A percentile compares a stretch with the other conserved stretches of the same genome.
phyloP scores from a whole-genome alignment of 2,329 filamentous ascomycete species.

The Hypoxylon sp. region DNA sequence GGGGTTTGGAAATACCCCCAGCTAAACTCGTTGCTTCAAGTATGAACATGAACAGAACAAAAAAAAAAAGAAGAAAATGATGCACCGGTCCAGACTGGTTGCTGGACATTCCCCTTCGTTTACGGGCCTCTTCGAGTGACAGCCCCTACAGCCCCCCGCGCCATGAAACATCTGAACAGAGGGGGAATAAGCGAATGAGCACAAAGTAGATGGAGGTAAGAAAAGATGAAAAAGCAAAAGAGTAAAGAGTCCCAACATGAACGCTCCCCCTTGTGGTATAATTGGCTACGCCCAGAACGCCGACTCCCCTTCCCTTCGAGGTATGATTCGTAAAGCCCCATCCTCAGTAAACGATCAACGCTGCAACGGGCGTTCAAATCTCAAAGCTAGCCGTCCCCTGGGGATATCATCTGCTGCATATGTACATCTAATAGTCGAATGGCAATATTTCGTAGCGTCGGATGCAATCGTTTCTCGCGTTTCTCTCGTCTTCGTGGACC shows the following conservation, averaged over 20 bases:
- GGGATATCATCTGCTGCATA: conserved; percentile 39
- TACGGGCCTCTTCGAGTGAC: conserved; percentile 1
- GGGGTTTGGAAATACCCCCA: neutral
- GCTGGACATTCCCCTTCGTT: conserved; percentile 3
- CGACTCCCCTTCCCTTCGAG: conserved; percentile 20
- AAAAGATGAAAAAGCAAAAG: conserved; percentile 21
- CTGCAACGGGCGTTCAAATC: conserved; percentile 26
- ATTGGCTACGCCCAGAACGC: conserved; percentile 35
- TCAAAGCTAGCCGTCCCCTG: conserved; percentile 28
- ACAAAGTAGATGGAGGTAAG: conserved; percentile 13
- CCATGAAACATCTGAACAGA: conserved; percentile 3
- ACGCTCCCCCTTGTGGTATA: conserved; percentile 38
- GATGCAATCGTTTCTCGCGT: conserved; percentile 30
- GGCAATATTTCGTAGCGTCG: conserved; percentile 31
- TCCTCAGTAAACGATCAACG: conserved; percentile 27
- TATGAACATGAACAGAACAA: conserved; percentile 29
- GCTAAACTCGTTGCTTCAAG: neutral
- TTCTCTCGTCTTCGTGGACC: conserved; percentile 19
- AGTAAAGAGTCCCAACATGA: conserved; percentile 21
- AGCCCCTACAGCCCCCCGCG: conserved; percentile 6
- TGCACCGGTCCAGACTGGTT: conserved; percentile 8
- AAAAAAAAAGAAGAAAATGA: too few relatives aligned
- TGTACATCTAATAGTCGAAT: conserved; percentile 40
- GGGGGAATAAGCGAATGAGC: conserved; percentile 31
- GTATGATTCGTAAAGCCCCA: conserved; percentile 25